A percentile compares a stretch with the other conserved stretches of the same genome.
Evolutionary conservation across 441 rosid genomes (phyloP).

Genomic region (Syzygium malaccense): DNA sequence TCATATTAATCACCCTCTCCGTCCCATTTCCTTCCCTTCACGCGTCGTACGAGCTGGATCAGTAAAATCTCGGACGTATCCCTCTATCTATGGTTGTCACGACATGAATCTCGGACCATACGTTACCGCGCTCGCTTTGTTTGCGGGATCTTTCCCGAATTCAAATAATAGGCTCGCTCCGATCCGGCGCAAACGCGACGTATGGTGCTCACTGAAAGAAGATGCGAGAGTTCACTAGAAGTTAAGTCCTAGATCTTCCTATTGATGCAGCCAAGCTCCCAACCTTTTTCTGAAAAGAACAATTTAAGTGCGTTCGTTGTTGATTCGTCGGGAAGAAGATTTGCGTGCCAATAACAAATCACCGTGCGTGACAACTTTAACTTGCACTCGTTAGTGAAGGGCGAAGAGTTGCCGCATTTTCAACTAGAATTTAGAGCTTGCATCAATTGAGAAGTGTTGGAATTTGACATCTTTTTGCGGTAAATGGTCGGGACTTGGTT

Average conservation of each 20-base stretch:
- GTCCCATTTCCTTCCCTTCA: neutral
- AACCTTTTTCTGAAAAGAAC: neutral
- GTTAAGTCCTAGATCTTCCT: neutral
- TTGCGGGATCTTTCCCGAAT: neutral
- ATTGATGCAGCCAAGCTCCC: neutral
- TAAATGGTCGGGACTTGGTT: neutral
- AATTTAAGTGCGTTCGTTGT: neutral
- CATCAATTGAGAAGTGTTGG: neutral
- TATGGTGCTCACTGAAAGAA: neutral
- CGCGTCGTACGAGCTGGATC: neutral
- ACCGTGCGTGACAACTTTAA: neutral
- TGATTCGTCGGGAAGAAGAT: neutral
- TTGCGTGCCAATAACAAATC: neutral
- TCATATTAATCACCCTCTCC: neutral
- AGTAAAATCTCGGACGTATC: neutral
- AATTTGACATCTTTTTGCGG: neutral
- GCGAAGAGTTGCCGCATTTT: neutral
- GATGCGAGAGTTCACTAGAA: neutral
- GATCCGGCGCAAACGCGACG: neutral
- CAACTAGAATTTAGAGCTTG: neutral
- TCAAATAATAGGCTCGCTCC: neutral
- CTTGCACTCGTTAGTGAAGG: neutral
- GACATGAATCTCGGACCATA: neutral
- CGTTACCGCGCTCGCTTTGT: no score
- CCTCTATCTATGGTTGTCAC: neutral